A percentile compares a stretch with the other conserved stretches of the same genome.
phyloP scores from a whole-genome alignment of 2,329 filamentous ascomycete species.

The Ascocoryne sarcoides region DNA sequence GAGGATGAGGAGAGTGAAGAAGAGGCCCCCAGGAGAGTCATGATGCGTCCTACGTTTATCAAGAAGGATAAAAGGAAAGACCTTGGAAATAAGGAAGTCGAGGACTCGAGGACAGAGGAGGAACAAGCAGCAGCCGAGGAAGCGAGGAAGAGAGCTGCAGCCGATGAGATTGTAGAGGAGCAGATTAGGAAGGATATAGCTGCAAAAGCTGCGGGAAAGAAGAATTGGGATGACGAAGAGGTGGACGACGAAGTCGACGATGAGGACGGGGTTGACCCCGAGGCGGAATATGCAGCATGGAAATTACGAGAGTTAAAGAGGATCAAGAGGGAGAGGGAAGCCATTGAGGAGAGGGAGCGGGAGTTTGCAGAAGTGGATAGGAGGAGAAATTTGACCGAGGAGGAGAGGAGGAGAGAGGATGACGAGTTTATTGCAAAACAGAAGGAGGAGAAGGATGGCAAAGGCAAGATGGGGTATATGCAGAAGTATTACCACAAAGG shows the following conservation, averaged over 20 bases:
- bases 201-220: constrained; percentile 65
- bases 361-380: constrained; percentile 87
- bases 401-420: constrained; percentile 82
- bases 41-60: constrained; percentile 56
- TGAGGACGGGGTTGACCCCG: constrained; percentile 76
- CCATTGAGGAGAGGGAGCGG: constrained; percentile 73
- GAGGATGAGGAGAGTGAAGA: constrained; percentile 43
- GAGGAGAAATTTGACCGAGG: constrained; percentile 73
- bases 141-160: constrained; percentile 58
- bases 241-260: constrained; percentile 75
- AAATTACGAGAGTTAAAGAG: constrained; percentile 85
- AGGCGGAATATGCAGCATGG: constrained; percentile 86
- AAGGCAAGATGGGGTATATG: constrained; percentile 81
- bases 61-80: constrained; percentile 44
- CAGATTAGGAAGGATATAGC: constrained; percentile 77
- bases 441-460: constrained; percentile 40
- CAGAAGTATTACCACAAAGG: constrained; percentile 97
- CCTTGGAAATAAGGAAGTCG: constrained; percentile 17
- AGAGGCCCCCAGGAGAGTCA: constrained; percentile 45
- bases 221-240: constrained; percentile 74
- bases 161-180: constrained; percentile 76
- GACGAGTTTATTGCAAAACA: constrained; percentile 67
- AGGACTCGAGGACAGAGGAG: constrained; percentile 31
- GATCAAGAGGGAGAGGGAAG: constrained; percentile 76
- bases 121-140: constrained; percentile 45